Base-by-base conservation (phyloP, 164 flowering plant genomes). In the Vitis labrusca region DNA sequence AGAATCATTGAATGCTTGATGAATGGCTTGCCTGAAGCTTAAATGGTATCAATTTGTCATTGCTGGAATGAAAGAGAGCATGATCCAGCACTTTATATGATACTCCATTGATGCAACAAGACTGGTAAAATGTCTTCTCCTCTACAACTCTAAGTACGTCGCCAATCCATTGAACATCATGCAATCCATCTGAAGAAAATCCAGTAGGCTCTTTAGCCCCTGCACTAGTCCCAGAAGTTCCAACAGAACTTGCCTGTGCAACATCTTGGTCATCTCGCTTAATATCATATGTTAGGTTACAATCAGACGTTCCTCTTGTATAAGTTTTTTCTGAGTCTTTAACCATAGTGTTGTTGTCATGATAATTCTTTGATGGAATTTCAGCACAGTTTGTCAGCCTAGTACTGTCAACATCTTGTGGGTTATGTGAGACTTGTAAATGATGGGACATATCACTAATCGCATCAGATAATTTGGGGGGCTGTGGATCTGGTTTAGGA, bases 111-210 rank as follows among this genome's bases (percentile, higher is more conserved):
- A 90, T 81, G 67, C 76, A 65, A 78, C 97, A 92, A 72, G 93
- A 85, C 53, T 65, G 74, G 62, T 87, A 89, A 71, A 72, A 88
- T 27, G 80, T 67, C 78, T 85, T 92, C 61, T 76, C 88, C 65
- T 88, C 93, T 48, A 80, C 76, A 71, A 81, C 69, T 66, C 81
- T 71, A 68, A 83, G 61, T 68, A 67, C 67, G 29, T 87, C 83
- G 51, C 96, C 93, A 63, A 84, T 72, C 98, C 98, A 93, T 57
- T 84, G 83, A 64, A 87, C 89, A 78, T 53, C 47, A 59, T 63
- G 84, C 70, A 81, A 61, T 48, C 67, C 73, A 66, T 79, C 79
- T 10, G 79, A 59, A 49, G 84, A 71, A 66, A 80, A 47, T 23
- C 58, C 72, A 50, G 66, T 61, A 65, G 70, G 70, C 68, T 76